These are phyloP conservation scores for Cryphonectria radicalis DNA, from an alignment of 2,329 filamentous ascomycete genomes.

Conservation along the genomic window DNA sequence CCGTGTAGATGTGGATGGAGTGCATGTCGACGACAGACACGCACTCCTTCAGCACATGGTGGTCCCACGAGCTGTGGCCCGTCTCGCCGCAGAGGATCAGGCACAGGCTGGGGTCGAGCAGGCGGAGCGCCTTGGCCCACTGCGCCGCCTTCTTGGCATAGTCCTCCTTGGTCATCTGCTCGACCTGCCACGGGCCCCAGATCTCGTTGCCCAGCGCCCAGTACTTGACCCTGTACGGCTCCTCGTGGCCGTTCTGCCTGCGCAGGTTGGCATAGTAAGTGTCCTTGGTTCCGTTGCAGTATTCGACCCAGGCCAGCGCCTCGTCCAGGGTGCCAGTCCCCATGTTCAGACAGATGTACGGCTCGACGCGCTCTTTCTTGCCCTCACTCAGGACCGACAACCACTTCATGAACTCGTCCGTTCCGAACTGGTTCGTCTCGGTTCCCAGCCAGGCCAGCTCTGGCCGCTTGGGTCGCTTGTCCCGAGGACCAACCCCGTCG, in stretches of 20 bases:
- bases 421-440: constrained; percentile 80
- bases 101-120: constrained; percentile 70
- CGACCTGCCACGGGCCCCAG: constrained; percentile 71
- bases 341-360: constrained; percentile 81
- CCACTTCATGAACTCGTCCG: constrained; percentile 86
- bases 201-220: constrained; percentile 83
- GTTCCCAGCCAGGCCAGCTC: constrained; percentile 80
- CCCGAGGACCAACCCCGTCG: constrained; percentile 76
- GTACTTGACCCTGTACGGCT: constrained; percentile 83
- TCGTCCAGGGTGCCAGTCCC: constrained; percentile 68
- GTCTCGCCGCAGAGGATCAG: constrained; percentile 78
- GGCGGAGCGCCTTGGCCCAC: constrained; percentile 73
- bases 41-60: constrained; percentile 72
- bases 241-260: constrained; percentile 72
- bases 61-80: constrained; percentile 72
- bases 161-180: constrained; percentile 69
- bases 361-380: constrained; percentile 66
- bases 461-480: constrained; percentile 66
- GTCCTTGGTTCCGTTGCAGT: constrained; percentile 79
- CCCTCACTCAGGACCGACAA: constrained; percentile 71
- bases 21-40: constrained; percentile 75
- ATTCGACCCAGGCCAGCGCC: constrained; percentile 78
- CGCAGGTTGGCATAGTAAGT: constrained; percentile 84
- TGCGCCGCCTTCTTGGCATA: constrained; percentile 71
- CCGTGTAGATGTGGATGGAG: constrained; percentile 79